Base-by-base conservation (phyloP, 1,284 basidiomycete species). In the Meira miltonrushii region DNA sequence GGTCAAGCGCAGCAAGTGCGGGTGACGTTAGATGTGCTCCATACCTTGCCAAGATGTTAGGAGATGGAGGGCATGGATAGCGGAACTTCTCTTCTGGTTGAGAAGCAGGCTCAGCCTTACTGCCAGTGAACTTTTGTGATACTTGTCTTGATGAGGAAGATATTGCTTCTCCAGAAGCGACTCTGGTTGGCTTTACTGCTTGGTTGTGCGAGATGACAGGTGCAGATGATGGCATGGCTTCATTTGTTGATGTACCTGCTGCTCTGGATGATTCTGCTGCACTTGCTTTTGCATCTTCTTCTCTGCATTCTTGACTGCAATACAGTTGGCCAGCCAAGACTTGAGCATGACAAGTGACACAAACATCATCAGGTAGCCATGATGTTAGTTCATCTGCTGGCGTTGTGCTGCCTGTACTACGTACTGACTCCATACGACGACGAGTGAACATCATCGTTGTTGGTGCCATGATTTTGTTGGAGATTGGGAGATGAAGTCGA, bases 31-130 rank as follows among this genome's bases (percentile, higher is more conserved):
- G 61, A 40, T 61, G 52, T 39, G 65, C 48, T 28, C 60, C 63
- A 39, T 69, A 69, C 56, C 68, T 65, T 48, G 69, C 67, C 39
- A 71, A 62, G 15, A 71, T 59, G 51, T 64, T 61, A 37, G 69
- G 69, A 13, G 69, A 71, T 21, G 68, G 69, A 17, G 69, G 69
- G 60, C 69, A 71, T 33, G 65, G 62, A 60, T 71, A 71, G 37
- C 69, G 69, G 56, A 71, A 71, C 56, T 66, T 69, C 54, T 48
- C 41, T 39, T 48, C 7, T 10, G 28, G 15, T 39, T 28, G 6
- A 13, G n/a, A 21, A 21, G 5, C 46, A 43, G 41, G 41, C 28
- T 33, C 28, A 33, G 28, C 8, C 28, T 33, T 33, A 33, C 8
- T 33, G 28, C 28, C 28, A 4, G 8, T 8, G 3, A 33, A 8